Evolutionary conservation across 2,329 filamentous ascomycete species (phyloP).

Genomic region (Colletotrichum tamarilloi): DNA sequence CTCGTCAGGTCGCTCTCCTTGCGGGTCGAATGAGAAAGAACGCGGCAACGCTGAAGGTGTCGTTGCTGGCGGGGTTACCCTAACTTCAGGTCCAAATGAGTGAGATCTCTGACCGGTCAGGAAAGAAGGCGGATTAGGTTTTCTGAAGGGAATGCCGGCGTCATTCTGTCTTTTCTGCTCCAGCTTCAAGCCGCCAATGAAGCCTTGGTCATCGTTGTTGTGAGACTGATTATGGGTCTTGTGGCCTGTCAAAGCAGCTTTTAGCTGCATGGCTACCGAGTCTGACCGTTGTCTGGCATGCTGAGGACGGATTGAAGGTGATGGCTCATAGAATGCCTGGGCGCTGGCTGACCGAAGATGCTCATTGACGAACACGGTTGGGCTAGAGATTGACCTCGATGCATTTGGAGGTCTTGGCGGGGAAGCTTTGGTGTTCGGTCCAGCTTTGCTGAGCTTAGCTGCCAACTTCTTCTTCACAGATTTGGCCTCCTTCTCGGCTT

Average conservation of each 20-base stretch:
- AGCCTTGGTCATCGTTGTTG: slow-evolving; percentile 43
- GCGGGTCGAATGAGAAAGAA: slow-evolving; percentile 15
- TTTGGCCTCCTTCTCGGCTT: slow-evolving; percentile 49
- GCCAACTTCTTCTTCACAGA: slow-evolving; percentile 48
- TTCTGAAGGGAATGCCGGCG: not conserved
- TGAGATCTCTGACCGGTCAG: slow-evolving; percentile 21
- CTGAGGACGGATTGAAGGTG: slow-evolving; percentile 15
- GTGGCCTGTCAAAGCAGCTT: slow-evolving; percentile 31
- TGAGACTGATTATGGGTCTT: slow-evolving; percentile 26
- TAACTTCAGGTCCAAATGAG: slow-evolving; percentile 28
- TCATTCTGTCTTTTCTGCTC: slow-evolving; percentile 51
- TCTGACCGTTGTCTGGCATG: slow-evolving; percentile 32
- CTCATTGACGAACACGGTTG: slow-evolving; percentile 21
- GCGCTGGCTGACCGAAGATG: slow-evolving; percentile 21
- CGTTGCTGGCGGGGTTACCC: slow-evolving; percentile 8
- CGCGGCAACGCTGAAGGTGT: slow-evolving; percentile 6
- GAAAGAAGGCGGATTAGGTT: slow-evolving; percentile 11
- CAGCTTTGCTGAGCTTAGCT: slow-evolving; percentile 52
- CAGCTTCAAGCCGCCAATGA: slow-evolving; percentile 55
- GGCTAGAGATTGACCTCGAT: slow-evolving; percentile 30
- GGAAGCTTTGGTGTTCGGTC: slow-evolving; percentile 39
- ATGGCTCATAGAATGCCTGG: slow-evolving; percentile 19
- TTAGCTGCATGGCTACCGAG: slow-evolving; percentile 35
- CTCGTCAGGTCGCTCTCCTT: not conserved
- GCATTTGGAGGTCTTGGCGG: slow-evolving; percentile 16